Percentiles rank a stretch among this genome's conserved stretches.
Evolutionary conservation across 1,139 yeast species (phyloP).

Genomic region (Yamadazyma trypodendri): DNA sequence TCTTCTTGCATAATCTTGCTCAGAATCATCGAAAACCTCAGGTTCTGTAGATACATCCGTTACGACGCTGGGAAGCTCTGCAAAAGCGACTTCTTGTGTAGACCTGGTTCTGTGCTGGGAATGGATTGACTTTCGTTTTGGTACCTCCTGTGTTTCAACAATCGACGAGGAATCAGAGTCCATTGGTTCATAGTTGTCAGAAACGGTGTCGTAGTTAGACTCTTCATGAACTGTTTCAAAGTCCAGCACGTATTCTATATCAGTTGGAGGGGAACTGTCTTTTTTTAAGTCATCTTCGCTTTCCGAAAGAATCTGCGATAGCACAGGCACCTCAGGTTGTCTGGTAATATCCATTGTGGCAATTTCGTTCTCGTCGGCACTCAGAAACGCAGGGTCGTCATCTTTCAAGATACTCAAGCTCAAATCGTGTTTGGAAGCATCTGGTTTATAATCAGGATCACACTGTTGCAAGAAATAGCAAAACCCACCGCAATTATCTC

Average conservation of each 20-base stretch:
- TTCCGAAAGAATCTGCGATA: background rate
- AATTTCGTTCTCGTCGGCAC: conserved; percentile 9
- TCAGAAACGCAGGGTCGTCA: conserved; percentile 8
- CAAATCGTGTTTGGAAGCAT: background rate
- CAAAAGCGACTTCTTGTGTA: background rate
- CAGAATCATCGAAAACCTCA: conserved; percentile 6
- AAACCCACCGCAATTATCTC: conserved; percentile 34
- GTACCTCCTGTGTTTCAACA: background rate
- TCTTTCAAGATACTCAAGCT: conserved; percentile 6
- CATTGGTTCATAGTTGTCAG: conserved; percentile 4
- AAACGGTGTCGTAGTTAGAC: background rate
- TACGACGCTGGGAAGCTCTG: background rate
- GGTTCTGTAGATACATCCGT: conserved; percentile 2
- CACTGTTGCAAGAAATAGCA: conserved; percentile 46
- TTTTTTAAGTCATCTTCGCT: conserved; percentile 1
- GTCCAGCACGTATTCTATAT: conserved; percentile 1
- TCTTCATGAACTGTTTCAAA: background rate
- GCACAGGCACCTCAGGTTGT: background rate
- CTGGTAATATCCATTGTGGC: background rate
- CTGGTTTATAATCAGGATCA: background rate
- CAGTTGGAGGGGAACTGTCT: background rate
- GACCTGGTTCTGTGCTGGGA: conserved; percentile 3
- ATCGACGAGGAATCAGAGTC: background rate
- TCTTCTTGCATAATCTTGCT: conserved; percentile 5
- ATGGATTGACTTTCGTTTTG: background rate